phyloP scores from a whole-genome alignment of 768 basidiomycete genomes.

The Suillus fuscotomentosus region DNA sequence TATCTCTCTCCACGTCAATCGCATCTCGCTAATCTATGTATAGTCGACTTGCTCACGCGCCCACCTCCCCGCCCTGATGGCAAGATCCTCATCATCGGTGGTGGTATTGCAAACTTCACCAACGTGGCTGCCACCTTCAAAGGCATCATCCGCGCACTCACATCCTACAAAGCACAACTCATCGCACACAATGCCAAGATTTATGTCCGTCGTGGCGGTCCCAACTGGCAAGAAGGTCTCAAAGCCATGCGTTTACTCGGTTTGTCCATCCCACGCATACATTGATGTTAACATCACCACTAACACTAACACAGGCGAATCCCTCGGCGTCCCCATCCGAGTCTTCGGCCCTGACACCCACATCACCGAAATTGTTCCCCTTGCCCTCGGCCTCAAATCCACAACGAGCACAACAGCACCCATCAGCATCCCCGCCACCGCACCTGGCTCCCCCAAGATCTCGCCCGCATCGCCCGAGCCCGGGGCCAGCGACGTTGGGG shows the following conservation, averaged over 20 bases:
- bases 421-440: conserved; percentile 43
- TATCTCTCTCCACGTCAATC: conserved; percentile 12
- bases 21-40: conserved; percentile 7
- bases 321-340: conserved; percentile 93
- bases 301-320: conserved; percentile 51
- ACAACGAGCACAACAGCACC: conserved; percentile 23
- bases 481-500: conserved; percentile 52
- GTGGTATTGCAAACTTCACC: conserved; percentile 99
- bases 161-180: conserved; percentile 87
- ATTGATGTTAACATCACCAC: neutral
- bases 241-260: conserved; percentile 97
- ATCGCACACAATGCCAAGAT: conserved; percentile 80
- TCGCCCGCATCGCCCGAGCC: conserved; percentile 32
- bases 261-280: conserved; percentile 12
- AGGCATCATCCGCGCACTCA: conserved; percentile 96
- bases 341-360: conserved; percentile 98
- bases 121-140: conserved; percentile 99
- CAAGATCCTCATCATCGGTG: conserved; percentile 99
- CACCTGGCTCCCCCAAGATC: conserved; percentile 41
- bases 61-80: conserved; percentile 80
- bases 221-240: conserved; percentile 98
- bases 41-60: conserved; percentile 93
- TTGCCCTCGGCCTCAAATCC: conserved; percentile 80
- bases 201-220: conserved; percentile 96
- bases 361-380: conserved; percentile 97